A percentile compares a stretch with the other conserved stretches of the same genome.
Conservation (phyloP, 2,329 filamentous ascomycete genomes). For the Apiospora marii region DNA sequence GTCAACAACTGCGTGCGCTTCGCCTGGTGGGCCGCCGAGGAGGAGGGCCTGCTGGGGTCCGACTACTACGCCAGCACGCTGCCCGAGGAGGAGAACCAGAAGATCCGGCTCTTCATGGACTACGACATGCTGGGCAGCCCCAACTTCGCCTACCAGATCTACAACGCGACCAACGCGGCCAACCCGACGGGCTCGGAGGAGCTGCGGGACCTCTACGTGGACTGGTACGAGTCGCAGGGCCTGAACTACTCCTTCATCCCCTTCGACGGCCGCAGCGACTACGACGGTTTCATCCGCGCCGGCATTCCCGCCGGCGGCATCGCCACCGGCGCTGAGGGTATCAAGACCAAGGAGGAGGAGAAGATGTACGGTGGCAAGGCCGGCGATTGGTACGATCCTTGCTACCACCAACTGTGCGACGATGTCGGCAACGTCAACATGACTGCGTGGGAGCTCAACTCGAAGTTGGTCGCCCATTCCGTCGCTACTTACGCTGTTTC, state of each 20-base stretch:
- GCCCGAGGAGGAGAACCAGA: slow-evolving; percentile 63
- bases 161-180: slow-evolving; percentile 73
- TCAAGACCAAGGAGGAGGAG: slow-evolving; percentile 75
- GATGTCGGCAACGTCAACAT: slow-evolving; percentile 64
- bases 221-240: slow-evolving; percentile 69
- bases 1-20: slow-evolving; percentile 73
- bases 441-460: slow-evolving; percentile 68
- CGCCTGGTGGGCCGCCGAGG: slow-evolving; percentile 73
- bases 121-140: slow-evolving; percentile 75
- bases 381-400: slow-evolving; percentile 65
- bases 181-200: slow-evolving; percentile 77
- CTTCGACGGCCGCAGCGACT: slow-evolving; percentile 83
- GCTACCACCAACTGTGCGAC: slow-evolving; percentile 70
- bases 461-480: slow-evolving; percentile 74
- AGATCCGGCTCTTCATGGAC: slow-evolving; percentile 73
- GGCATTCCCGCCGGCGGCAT: slow-evolving; percentile 80
- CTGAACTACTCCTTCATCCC: slow-evolving; percentile 74
- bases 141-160: slow-evolving; percentile 74
- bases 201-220: slow-evolving; percentile 71
- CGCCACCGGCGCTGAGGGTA: slow-evolving; percentile 78
- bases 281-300: slow-evolving; percentile 76
- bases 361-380: slow-evolving; percentile 75
- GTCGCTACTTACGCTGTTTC: slow-evolving; percentile 74
- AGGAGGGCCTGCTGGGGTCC: slow-evolving; percentile 71
- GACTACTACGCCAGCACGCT: slow-evolving; percentile 67